Base-by-base conservation (phyloP, 1,284 basidiomycete genomes). In the Ceratobasidium sp. region DNA sequence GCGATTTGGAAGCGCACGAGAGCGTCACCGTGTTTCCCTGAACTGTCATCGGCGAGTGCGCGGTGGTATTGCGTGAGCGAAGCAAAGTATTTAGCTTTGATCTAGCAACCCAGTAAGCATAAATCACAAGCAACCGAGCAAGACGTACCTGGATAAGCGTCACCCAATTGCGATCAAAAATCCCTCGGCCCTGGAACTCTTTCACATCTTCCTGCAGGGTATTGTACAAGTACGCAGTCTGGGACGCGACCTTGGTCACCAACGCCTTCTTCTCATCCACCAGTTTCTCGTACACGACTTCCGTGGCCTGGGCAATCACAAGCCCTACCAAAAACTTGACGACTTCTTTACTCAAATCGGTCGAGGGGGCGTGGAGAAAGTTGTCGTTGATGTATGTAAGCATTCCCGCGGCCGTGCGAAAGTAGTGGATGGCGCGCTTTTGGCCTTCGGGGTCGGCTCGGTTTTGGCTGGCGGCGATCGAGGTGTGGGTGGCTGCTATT, bases 301-400 rank as follows among this genome's bases (percentile, higher is more conserved):
- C 97, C 0, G 93, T 94, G 0, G 96, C 95, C 79, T 99, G 96
- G 0, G 94, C 94, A 17, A 96, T 84, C 77, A 94, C 92, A 73
- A 97, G 75, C 25, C 87, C 88, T 15, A 94, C 89, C 34, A 98
- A 83, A 72, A 96, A 92, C 78, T 96, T 96, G 82, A 99, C 86
- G 57, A 99, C 93, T 69, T 98, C 96, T 31, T 94, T 86, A 77
- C 91, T 92, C 67, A 99, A 86, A 79, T 99, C 97, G 0, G 94
- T 97, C n/a, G 93, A 96, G 0, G 97, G 97, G 0, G 97, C 97
- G 76, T 99, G 97, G 0, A 99, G 82, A 79, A 99, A 99, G 84
- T 99, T 99, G 79, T 99, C 96, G 81, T 98, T 98, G 84, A 99
- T 96, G 78, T 99, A 99, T 10, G 90, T 94, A 75, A 98, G 87